Conservation (phyloP, 225 moss, liverwort and hornwort species). For the Pseudisothecium myosuroides region DNA sequence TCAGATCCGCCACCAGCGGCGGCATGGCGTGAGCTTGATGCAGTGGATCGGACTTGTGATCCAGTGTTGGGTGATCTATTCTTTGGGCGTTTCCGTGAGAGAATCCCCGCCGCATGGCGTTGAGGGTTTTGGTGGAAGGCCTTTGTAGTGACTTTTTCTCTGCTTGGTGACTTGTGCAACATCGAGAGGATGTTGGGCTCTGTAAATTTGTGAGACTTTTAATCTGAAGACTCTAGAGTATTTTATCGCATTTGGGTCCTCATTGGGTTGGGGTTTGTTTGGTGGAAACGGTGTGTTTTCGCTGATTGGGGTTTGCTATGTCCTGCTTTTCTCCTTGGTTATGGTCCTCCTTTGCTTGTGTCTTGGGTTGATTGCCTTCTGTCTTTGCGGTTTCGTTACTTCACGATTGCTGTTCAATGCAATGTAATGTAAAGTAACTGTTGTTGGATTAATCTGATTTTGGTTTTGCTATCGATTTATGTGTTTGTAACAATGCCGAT, state of each 20-base stretch:
- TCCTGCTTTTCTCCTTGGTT: background rate
- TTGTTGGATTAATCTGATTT: background rate
- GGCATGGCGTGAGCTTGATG: conserved; percentile 33
- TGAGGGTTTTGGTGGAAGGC: background rate
- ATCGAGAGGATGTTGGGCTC: background rate
- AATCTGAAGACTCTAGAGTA: background rate
- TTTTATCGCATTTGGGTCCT: background rate
- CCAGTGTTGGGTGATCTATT: background rate
- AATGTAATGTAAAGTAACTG: background rate
- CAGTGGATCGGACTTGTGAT: background rate
- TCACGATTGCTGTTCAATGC: no score
- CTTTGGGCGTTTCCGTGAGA: background rate
- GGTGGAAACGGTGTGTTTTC: background rate
- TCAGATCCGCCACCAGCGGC: conserved; percentile 72
- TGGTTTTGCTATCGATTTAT: background rate
- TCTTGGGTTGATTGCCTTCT: background rate
- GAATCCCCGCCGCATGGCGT: background rate
- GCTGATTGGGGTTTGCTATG: background rate
- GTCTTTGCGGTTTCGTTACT: background rate
- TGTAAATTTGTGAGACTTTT: background rate
- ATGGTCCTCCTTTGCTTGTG: background rate
- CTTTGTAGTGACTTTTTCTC: background rate
- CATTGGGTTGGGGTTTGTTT: background rate
- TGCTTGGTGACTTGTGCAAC: background rate
- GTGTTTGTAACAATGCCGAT: background rate